A percentile compares a stretch with the other conserved stretches of the same genome.
Conservation (phyloP, 2,329 filamentous ascomycete genomes). For the Pyrenophora graminea region DNA sequence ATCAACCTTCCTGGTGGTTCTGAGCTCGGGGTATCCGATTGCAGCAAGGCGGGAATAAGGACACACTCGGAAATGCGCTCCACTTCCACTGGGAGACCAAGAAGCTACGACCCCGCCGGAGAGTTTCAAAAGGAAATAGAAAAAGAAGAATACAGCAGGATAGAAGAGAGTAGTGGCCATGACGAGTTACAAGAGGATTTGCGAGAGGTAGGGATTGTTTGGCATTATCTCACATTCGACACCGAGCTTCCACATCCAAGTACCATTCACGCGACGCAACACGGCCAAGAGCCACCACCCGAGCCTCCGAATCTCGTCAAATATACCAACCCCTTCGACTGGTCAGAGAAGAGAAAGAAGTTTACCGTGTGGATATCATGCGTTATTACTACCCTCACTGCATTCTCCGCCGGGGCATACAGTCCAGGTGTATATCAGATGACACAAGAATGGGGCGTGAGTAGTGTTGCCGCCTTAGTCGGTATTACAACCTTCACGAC, state of each 20-base stretch:
- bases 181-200: conserved; percentile 14
- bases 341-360: conserved; percentile 71
- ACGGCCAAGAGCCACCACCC: conserved; percentile 52
- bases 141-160: conserved; percentile 21
- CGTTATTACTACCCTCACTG: conserved; percentile 74
- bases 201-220: conserved; percentile 50
- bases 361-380: conserved; percentile 75
- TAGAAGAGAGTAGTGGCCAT: conserved; percentile 13
- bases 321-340: conserved; percentile 72
- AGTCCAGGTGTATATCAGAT: conserved; percentile 71
- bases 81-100: conserved; percentile 1
- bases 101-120: conserved; percentile 16
- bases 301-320: conserved; percentile 66
- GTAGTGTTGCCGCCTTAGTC: conserved; percentile 66
- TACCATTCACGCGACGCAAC: conserved; percentile 41
- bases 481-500: conserved; percentile 81
- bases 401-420: conserved; percentile 81
- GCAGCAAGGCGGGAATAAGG: conserved; percentile 38
- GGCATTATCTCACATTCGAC: conserved; percentile 66
- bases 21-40: conserved; percentile 16
- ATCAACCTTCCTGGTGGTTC: conserved; percentile 37
- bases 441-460: conserved; percentile 66
- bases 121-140: conserved; percentile 14
- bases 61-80: conserved; percentile 11
- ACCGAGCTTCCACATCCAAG: conserved; percentile 59